Evolutionary conservation across 2,329 filamentous ascomycete species (phyloP).

Genomic region (Trichophyton schoenleinii): DNA sequence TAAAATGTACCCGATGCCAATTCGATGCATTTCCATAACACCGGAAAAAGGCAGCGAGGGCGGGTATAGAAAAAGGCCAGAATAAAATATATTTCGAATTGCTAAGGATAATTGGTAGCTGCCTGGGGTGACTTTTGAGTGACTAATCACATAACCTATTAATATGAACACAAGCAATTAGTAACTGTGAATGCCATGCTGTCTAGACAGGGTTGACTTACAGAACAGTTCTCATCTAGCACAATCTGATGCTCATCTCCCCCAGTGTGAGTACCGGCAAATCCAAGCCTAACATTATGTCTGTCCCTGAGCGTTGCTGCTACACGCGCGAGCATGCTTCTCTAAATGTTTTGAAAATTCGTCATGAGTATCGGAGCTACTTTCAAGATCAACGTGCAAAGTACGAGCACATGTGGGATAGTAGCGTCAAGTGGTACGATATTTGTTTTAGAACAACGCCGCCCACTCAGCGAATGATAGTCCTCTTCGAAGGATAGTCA

Average conservation of each 20-base stretch:
- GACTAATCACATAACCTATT: background rate
- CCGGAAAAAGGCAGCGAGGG: background rate
- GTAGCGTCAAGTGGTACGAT: background rate
- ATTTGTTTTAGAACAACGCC: slow-evolving; percentile 11
- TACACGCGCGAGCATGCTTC: slow-evolving; percentile 36
- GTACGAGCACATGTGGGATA: background rate
- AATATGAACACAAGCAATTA: background rate
- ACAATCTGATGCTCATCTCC: slow-evolving; percentile 22
- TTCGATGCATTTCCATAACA: background rate
- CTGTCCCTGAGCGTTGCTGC: slow-evolving; percentile 32
- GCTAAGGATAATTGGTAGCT: background rate
- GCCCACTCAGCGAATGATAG: slow-evolving; percentile 18
- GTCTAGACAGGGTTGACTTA: slow-evolving; percentile 18
- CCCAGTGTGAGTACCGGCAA: slow-evolving; percentile 17
- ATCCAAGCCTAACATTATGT: slow-evolving; percentile 16
- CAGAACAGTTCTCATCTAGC: slow-evolving; percentile 35
- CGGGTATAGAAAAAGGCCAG: background rate
- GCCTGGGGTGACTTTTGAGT: background rate
- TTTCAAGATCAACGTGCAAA: background rate
- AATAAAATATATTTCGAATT: background rate
- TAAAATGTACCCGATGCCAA: background rate
- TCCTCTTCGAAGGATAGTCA: slow-evolving; percentile 12
- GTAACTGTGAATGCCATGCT: background rate
- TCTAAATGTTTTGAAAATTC: slow-evolving; percentile 21
- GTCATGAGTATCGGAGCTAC: slow-evolving; percentile 11